Evolutionary conservation across 2,329 filamentous ascomycete genomes (phyloP).

Genomic region (Leptodontidium sp.): DNA sequence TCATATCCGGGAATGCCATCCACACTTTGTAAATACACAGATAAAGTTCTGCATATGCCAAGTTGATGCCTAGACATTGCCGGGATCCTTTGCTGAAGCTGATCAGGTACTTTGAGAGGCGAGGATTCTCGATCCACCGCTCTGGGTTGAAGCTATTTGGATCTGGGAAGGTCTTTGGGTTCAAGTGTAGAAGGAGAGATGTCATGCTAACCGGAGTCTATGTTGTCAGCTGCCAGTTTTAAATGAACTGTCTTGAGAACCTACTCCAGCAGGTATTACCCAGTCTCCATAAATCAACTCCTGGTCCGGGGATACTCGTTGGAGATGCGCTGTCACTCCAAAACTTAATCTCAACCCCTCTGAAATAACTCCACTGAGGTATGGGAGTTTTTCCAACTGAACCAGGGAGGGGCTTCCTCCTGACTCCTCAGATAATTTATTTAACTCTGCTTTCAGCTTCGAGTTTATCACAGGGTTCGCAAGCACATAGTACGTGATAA

Average conservation of each 20-base stretch:
- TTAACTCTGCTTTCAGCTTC: conserved; percentile 48
- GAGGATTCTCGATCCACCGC: conserved; percentile 50
- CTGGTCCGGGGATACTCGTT: conserved; percentile 38
- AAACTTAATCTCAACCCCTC: conserved; percentile 45
- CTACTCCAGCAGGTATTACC: conserved; percentile 37
- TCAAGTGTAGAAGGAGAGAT: conserved; percentile 42
- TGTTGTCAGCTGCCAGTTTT: not conserved
- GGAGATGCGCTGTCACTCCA: conserved; percentile 43
- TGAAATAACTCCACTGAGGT: conserved; percentile 43
- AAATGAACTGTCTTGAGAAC: not conserved
- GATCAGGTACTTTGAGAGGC: conserved; percentile 50
- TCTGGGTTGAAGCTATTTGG: conserved; percentile 45
- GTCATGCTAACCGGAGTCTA: conserved; percentile 50
- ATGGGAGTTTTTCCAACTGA: conserved; percentile 40
- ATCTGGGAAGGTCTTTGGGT: conserved; percentile 43
- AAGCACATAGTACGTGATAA: conserved; percentile 48
- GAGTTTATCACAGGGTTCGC: conserved; percentile 42
- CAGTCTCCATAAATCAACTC: conserved; percentile 28
- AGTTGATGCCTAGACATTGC: conserved; percentile 26
- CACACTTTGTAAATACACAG: conserved; percentile 8
- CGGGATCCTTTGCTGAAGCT: conserved; percentile 20
- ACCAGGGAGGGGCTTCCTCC: not conserved
- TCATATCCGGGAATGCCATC: conserved; percentile 24
- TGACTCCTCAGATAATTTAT: not conserved
- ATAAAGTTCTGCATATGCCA: conserved; percentile 30